These are phyloP conservation scores for Phytophthora boehmeriae DNA, from an alignment of 352 stramenopile species.

Conservation along the genomic window DNA sequence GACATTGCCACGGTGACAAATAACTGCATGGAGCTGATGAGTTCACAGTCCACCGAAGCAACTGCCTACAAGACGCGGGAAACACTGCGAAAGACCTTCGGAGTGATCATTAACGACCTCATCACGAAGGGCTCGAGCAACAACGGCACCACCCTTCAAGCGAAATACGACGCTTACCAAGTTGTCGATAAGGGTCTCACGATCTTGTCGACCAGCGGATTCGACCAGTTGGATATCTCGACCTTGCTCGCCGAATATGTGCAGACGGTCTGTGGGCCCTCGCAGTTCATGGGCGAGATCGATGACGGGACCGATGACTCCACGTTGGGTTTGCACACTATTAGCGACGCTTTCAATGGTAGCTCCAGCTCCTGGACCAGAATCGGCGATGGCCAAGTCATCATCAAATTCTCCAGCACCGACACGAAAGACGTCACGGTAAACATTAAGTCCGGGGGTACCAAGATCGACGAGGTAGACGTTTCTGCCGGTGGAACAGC, in stretches of 20 bases:
- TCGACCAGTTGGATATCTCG: conserved; percentile 42
- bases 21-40: conserved; percentile 32
- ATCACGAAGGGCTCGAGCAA: conserved; percentile 24
- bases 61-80: conserved; percentile 34
- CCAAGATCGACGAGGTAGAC: conserved; percentile 1
- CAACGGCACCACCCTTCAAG: conserved; percentile 26
- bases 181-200: conserved; percentile 38
- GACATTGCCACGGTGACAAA: conserved; percentile 38
- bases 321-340: conserved; percentile 30
- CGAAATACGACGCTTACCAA: conserved; percentile 30
- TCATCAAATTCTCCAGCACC: conserved; percentile 18
- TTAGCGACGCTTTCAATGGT: conserved; percentile 35
- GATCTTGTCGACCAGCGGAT: conserved; percentile 27
- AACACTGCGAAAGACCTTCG: conserved; percentile 40
- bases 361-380: conserved; percentile 28
- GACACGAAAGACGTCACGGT: conserved; percentile 19
- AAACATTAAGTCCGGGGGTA: background rate
- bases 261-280: conserved; percentile 49
- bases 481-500: background rate
- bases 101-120: conserved; percentile 43
- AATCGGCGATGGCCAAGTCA: conserved; percentile 1
- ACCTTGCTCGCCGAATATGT: conserved; percentile 40
- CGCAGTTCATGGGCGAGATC: conserved; percentile 39
- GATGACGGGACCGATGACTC: conserved; percentile 32
- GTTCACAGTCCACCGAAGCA: background rate